Conservation (phyloP, 805 yeast genomes). For the Yarrowia bubula region DNA sequence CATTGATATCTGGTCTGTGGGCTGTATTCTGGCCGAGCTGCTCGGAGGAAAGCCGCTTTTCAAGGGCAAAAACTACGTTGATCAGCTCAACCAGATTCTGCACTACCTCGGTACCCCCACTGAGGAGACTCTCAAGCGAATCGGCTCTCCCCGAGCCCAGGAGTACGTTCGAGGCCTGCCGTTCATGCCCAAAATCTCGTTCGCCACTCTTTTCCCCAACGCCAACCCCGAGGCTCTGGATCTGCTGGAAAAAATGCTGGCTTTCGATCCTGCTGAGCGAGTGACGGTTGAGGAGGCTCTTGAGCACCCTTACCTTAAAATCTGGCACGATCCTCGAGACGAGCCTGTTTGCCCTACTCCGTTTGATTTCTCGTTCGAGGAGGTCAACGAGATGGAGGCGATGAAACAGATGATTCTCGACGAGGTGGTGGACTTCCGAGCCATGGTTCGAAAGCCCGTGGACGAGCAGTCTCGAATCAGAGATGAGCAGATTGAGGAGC, state of each 20-base stretch:
- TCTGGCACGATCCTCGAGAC: slow-evolving; percentile 93
- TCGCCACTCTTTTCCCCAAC: slow-evolving; percentile 65
- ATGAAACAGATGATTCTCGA: slow-evolving; percentile 76
- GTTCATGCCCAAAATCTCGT: slow-evolving; percentile 75
- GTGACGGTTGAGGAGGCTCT: slow-evolving; percentile 87
- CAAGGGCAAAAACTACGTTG: slow-evolving; percentile 94
- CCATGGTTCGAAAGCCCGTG: slow-evolving; percentile 74
- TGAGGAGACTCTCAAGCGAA: slow-evolving; percentile 61
- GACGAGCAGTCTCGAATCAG: slow-evolving; percentile 35
- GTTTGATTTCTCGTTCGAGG: slow-evolving; percentile 87
- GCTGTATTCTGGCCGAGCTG: slow-evolving; percentile 92
- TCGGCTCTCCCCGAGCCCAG: slow-evolving; percentile 86
- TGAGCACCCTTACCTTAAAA: slow-evolving; percentile 78
- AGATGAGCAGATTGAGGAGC: slow-evolving; percentile 35
- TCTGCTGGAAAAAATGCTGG: slow-evolving; percentile 68
- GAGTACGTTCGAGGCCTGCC: slow-evolving; percentile 87
- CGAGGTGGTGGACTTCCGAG: slow-evolving; percentile 76
- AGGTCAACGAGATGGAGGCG: slow-evolving; percentile 69
- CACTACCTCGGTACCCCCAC: slow-evolving; percentile 90
- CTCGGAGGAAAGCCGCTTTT: slow-evolving; percentile 88
- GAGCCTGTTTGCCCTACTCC: slow-evolving; percentile 73
- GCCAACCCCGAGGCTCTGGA: slow-evolving; percentile 89
- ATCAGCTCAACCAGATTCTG: slow-evolving; percentile 85
- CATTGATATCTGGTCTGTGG: slow-evolving; percentile 97
- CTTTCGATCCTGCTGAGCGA: slow-evolving; percentile 82